Evolutionary conservation across 2,329 filamentous ascomycete species (phyloP), one percentile per base, ranked within the genome.

Genomic region (Fonsecaea pugnacius): DNA sequence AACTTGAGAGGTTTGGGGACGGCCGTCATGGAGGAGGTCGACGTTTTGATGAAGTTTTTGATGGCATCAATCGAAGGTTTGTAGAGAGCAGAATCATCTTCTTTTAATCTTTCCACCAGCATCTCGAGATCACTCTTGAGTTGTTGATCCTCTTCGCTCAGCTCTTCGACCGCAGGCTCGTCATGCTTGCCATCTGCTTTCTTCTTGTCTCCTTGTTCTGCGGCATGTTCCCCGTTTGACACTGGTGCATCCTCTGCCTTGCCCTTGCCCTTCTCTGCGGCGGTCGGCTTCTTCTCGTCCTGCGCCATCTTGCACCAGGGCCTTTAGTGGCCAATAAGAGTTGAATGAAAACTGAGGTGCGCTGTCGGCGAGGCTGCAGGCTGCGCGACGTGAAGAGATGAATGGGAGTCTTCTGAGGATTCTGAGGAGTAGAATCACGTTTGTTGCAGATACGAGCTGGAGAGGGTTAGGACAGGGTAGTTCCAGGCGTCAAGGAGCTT

Each of bases 1-100:
- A 99, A 99, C 80, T 99, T 99, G 73, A 99, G 85, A 36, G 95
- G 95, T 81, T 99, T 99, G 27, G 96, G 95, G 67, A 99, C 95
- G 65, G 95, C 95, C 55, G 95, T 99, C 95, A 99, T 99, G 52
- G 96, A 99, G 65, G 93, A 98, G 70, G 95, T 99, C 65, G 95
- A 96, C 62, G 95, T 99, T 84, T 97, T 98, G 84, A 99, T 99
- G 76, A 92, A 96, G 74, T 89, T 92, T 83, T 97, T 98, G 87
- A 99, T 97, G 71, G 92, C 90, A 79, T 98, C 93, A 71, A 99
- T 84, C 60, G 95, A 91, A 65, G 93, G 87, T 78, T 93, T 94
- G 83, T 98, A 97, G 71, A 98, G 89, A 64, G 87, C 88, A 70
- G 85, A 84, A 80, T 98, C 91, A 70, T 89, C 85, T 82, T 98